Conservation (phyloP, 2,329 filamentous ascomycete genomes). For the Aspergillus novofumigatus region DNA sequence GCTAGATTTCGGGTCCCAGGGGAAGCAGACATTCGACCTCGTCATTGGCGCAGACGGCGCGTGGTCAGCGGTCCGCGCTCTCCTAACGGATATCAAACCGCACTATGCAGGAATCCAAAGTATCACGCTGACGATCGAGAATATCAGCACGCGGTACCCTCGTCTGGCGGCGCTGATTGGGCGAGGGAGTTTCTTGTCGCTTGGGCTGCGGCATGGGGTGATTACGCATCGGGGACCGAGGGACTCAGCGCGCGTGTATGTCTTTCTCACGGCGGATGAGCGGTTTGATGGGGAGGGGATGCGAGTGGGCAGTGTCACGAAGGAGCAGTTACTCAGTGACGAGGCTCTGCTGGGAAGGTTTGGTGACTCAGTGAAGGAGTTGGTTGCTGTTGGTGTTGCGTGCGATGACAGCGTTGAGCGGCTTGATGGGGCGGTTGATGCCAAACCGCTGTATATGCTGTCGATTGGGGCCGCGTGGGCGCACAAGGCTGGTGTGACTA, state of each 20-base stretch:
- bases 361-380: constrained; percentile 12
- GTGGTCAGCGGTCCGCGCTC: constrained; percentile 22
- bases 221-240: constrained; percentile 21
- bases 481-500: constrained; percentile 15
- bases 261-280: constrained; percentile 17
- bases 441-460: constrained; percentile 19
- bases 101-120: constrained; percentile 16
- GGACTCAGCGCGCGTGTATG: constrained; percentile 18
- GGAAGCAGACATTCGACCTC: constrained; percentile 15
- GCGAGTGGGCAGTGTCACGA: constrained; percentile 10
- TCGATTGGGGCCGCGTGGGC: constrained; percentile 16
- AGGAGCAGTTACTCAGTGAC: constrained; percentile 15
- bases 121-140: constrained; percentile 14
- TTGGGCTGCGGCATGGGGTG: constrained; percentile 21
- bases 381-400: constrained; percentile 16
- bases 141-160: constrained; percentile 20
- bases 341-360: constrained; percentile 13
- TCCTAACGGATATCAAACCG: constrained; percentile 19
- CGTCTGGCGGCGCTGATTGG: constrained; percentile 21
- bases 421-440: constrained; percentile 2
- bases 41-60: constrained; percentile 28
- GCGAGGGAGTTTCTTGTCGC: constrained; percentile 22
- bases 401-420: constrained; percentile 13
- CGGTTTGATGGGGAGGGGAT: constrained; percentile 9
- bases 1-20: constrained; percentile 9